Evolutionary conservation across 495 filamentous ascomycete genomes (phyloP).

Genomic region (Hyaloscypha finlandica): DNA sequence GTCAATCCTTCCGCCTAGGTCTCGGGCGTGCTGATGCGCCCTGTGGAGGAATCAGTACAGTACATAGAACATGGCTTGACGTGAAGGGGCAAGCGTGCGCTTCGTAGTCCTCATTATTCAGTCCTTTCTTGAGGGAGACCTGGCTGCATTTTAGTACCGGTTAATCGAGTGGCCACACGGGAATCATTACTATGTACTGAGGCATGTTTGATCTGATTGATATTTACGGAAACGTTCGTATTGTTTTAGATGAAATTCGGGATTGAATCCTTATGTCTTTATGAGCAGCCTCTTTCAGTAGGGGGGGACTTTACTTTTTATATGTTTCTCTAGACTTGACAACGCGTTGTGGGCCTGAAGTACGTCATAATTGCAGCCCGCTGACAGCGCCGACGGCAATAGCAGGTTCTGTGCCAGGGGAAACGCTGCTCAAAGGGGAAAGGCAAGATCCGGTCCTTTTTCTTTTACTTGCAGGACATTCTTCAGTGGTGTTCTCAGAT

Average conservation of each 20-base stretch:
- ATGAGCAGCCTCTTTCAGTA: no score
- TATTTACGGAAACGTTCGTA: background rate
- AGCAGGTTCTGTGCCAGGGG: background rate
- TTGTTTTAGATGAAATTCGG: no score
- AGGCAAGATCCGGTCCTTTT: constrained; percentile 1
- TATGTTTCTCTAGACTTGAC: background rate
- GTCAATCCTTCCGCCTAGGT: constrained; percentile 77
- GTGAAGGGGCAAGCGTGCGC: background rate
- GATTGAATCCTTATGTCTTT: no score
- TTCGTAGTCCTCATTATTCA: background rate
- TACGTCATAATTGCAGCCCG: background rate
- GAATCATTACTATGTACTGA: constrained; percentile 1
- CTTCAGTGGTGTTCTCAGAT: background rate
- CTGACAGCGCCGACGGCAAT: background rate
- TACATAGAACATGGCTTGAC: background rate
- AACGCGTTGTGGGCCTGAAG: constrained; percentile 7
- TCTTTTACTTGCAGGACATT: background rate
- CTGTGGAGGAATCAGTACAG: background rate
- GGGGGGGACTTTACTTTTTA: background rate
- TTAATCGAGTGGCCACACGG: background rate
- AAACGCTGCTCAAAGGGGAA: background rate
- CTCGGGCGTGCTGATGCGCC: constrained; percentile 42
- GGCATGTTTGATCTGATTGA: background rate
- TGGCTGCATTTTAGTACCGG: background rate
- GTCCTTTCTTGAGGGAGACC: constrained; percentile 8